Conservation (phyloP, 2,329 filamentous ascomycete genomes). For the Raffaelea deltoideospora region DNA sequence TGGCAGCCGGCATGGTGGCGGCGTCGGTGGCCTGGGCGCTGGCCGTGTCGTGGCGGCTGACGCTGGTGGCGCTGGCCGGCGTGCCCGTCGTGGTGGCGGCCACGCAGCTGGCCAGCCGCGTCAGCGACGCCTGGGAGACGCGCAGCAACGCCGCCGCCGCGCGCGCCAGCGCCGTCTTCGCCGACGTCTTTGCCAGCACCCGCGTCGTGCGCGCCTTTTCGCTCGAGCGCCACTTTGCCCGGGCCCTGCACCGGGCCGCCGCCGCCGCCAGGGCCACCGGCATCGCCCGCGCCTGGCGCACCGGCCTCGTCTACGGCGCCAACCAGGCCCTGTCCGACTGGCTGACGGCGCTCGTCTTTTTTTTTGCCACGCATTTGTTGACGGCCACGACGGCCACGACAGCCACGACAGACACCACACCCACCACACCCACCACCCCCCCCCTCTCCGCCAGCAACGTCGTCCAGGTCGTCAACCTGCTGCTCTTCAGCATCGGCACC, state of each 20-base stretch:
- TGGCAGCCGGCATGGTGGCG: constrained; percentile 49
- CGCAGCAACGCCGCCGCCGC: constrained; percentile 49
- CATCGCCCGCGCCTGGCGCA: constrained; percentile 47
- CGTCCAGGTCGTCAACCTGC: constrained; percentile 62
- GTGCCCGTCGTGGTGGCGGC: constrained; percentile 55
- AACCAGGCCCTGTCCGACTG: constrained; percentile 59
- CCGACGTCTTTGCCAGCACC: constrained; percentile 66
- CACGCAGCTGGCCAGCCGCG: constrained; percentile 47
- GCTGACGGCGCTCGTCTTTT: constrained; percentile 67
- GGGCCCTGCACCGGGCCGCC: constrained; percentile 39
- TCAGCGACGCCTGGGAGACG: constrained; percentile 58
- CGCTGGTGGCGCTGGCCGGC: constrained; percentile 57
- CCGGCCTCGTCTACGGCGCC: constrained; percentile 62
- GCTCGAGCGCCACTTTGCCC: constrained; percentile 55
- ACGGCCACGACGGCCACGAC: constrained; percentile 16
- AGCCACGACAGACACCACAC: too few relatives aligned
- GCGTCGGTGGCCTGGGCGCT: constrained; percentile 65
- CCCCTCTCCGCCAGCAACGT: constrained; percentile 39
- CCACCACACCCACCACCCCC: too few relatives aligned
- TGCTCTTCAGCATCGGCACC: constrained; percentile 71
- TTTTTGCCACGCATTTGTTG: constrained; percentile 58
- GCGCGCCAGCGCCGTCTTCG: constrained; percentile 45
- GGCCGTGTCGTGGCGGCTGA: constrained; percentile 62
- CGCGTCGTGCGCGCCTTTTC: constrained; percentile 62
- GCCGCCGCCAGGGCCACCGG: constrained; percentile 43